These are phyloP conservation scores for Musa balbisiana DNA, from an alignment of 202 grass and related monocot species.

Conservation along the genomic window DNA sequence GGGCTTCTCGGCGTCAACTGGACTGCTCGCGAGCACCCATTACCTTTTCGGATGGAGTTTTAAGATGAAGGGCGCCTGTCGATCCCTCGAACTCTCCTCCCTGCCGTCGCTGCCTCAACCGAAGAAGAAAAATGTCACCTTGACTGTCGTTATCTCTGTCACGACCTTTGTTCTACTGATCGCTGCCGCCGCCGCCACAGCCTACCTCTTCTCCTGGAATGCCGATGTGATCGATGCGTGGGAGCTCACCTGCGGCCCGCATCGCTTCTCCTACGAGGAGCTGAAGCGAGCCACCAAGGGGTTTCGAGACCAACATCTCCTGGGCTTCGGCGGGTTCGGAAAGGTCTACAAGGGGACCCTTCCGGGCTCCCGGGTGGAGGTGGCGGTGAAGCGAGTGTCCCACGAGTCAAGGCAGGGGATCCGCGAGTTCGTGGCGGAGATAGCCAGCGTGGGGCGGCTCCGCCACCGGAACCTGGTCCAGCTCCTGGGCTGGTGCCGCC, in stretches of 20 bases:
- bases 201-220: conserved; percentile 14
- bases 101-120: conserved; percentile 23
- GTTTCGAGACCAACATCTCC: conserved; percentile 23
- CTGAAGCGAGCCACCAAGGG: conserved; percentile 28
- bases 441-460: not conserved
- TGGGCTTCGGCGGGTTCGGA: conserved; percentile 35
- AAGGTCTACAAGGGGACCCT: conserved; percentile 37
- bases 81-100: conserved; percentile 25
- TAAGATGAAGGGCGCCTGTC: conserved; percentile 24
- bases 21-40: conserved; percentile 39
- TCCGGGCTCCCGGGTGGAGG: conserved; percentile 10
- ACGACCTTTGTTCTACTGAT: conserved; percentile 19
- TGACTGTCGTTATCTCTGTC: conserved; percentile 20
- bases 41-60: conserved; percentile 45
- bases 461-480: conserved; percentile 4
- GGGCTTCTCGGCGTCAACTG: conserved; percentile 39
- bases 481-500: conserved; percentile 7
- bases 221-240: conserved; percentile 32
- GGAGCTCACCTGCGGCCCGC: conserved; percentile 24
- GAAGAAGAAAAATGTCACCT: conserved; percentile 10
- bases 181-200: conserved; percentile 1
- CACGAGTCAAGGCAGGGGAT: conserved; percentile 24
- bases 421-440: conserved; percentile 5
- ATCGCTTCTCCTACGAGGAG: conserved; percentile 29
- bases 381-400: conserved; percentile 35